phyloP scores from a whole-genome alignment of 768 basidiomycete genomes.

The Amyloporia xantha region DNA sequence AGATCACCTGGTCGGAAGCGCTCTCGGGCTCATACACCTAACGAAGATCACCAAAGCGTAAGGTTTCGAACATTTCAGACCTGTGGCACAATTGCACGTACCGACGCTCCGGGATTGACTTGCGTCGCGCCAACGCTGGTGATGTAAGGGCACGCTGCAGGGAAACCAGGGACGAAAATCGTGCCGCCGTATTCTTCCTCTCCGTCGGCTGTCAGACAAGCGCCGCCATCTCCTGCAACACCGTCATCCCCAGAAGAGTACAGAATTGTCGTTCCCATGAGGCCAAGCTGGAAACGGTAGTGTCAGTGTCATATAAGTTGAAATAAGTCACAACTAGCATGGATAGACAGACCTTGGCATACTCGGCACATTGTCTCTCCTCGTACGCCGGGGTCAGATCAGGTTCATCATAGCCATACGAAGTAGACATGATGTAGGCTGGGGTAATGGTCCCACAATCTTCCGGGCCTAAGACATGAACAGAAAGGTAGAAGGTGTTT shows the following conservation, averaged over 20 bases:
- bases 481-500: neutral
- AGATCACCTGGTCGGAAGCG: constrained; percentile 29
- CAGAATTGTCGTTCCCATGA: constrained; percentile 32
- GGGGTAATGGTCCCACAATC: constrained; percentile 30
- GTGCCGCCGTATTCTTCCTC: constrained; percentile 5
- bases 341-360: constrained; percentile 34
- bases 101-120: constrained; percentile 24
- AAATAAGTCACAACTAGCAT: too few species aligned
- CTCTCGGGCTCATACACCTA: constrained; percentile 26
- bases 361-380: constrained; percentile 38
- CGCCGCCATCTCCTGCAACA: constrained; percentile 29
- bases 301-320: too few species aligned
- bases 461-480: neutral
- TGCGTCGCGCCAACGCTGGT: constrained; percentile 31
- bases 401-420: constrained; percentile 33
- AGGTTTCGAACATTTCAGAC: too few species aligned
- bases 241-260: constrained; percentile 41
- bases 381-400: constrained; percentile 29
- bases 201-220: constrained; percentile 30
- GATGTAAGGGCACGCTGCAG: constrained; percentile 34
- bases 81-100: neutral
- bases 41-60: neutral
- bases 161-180: constrained; percentile 14
- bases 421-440: constrained; percentile 36
- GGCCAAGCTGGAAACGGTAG: constrained; percentile 24